Conservation (phyloP, 176 grass and related monocot genomes). For the Avena insularis region DNA sequence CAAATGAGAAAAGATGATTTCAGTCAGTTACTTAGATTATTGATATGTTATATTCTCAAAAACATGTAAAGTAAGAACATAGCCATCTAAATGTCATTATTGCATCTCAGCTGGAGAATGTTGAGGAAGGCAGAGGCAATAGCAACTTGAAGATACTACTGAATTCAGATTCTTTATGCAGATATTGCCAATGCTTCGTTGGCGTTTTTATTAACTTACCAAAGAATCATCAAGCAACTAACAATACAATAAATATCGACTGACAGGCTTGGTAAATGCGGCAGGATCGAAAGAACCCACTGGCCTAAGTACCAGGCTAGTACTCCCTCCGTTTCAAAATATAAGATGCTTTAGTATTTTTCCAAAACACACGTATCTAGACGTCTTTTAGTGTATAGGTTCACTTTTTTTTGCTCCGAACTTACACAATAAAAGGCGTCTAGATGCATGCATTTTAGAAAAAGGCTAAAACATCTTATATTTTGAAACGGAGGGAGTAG, state of each 20-base stretch:
- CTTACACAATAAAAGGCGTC: too few relatives aligned
- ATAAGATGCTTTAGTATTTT: too few relatives aligned
- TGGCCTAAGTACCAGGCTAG: background rate
- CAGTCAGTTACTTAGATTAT: background rate
- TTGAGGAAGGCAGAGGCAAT: slow-evolving; percentile 3
- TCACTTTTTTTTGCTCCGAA: too few relatives aligned
- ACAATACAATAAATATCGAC: background rate
- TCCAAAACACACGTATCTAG: too few relatives aligned
- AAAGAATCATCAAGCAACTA: background rate
- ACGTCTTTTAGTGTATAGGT: too few relatives aligned
- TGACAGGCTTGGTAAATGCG: background rate
- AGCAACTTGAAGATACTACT: background rate
- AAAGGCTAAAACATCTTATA: too few relatives aligned
- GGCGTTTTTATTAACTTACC: background rate
- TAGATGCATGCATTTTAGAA: too few relatives aligned
- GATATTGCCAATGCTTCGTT: background rate
- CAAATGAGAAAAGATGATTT: background rate
- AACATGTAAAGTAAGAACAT: slow-evolving; percentile 25
- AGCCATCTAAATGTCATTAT: slow-evolving; percentile 15
- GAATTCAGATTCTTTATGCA: slow-evolving; percentile 13
- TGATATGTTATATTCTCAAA: background rate
- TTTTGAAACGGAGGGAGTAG: too few relatives aligned
- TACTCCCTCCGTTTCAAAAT: too few relatives aligned
- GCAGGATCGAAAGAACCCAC: background rate
- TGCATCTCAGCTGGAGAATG: slow-evolving; percentile 17